phyloP scores from a whole-genome alignment of 164 flowering plant genomes.

The Pachysandra terminalis region DNA sequence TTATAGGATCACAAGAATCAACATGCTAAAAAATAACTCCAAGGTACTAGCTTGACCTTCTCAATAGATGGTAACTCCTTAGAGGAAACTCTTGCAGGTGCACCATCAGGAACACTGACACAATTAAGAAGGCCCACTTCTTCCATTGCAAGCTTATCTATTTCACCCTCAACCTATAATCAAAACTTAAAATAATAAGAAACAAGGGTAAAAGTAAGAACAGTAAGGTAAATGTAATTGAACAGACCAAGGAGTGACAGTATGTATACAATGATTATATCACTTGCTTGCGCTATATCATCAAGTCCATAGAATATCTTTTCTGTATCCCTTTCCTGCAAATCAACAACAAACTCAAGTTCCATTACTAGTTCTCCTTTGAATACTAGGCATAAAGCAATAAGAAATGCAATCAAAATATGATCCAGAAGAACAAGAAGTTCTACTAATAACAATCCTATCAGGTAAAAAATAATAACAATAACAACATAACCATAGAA shows the following conservation, averaged over 20 bases:
- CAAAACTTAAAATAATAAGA: not conserved
- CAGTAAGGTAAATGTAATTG: too few species aligned
- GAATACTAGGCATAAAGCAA: not conserved
- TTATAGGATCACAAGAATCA: not conserved
- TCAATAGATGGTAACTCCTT: conserved; percentile 57
- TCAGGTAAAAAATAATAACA: too few species aligned
- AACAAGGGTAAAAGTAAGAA: not conserved
- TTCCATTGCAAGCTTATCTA: conserved; percentile 94
- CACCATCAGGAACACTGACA: conserved; percentile 93
- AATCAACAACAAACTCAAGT: conserved; percentile 2
- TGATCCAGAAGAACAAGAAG: not conserved
- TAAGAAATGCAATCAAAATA: too few species aligned
- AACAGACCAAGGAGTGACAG: not conserved
- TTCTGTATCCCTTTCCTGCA: conserved; percentile 70
- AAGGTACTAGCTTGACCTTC: conserved; percentile 33
- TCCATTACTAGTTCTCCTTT: not conserved
- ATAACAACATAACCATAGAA: not conserved
- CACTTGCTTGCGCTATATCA: conserved; percentile 60
- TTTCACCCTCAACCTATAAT: conserved; percentile 93
- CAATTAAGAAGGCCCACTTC: conserved; percentile 92
- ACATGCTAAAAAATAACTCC: not conserved
- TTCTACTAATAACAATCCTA: not conserved
- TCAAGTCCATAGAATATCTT: conserved; percentile 84
- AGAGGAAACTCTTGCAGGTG: conserved; percentile 62
- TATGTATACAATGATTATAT: conserved; percentile 69